Evolutionary conservation across 768 basidiomycete species (phyloP).

Genomic region (Boletus fagicola): DNA sequence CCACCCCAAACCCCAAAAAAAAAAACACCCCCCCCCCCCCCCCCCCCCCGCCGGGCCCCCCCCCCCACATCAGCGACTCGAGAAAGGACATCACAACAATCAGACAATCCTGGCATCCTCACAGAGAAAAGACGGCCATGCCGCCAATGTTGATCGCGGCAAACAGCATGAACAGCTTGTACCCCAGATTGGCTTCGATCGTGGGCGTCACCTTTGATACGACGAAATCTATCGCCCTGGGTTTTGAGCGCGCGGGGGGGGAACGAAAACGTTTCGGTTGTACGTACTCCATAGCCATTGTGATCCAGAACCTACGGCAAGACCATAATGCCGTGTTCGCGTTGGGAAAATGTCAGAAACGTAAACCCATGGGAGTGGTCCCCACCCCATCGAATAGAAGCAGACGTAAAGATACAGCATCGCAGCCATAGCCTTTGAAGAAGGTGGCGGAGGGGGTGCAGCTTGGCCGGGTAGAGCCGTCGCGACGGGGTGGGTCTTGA

Average conservation of each 20-base stretch:
- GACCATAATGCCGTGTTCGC: conserved; percentile 76
- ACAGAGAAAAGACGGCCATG: conserved; percentile 69
- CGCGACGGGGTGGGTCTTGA: conserved; percentile 65
- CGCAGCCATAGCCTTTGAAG: conserved; percentile 77
- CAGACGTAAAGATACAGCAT: conserved; percentile 85
- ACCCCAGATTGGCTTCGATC: conserved; percentile 59
- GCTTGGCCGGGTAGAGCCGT: conserved; percentile 41
- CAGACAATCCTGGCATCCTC: conserved; percentile 18
- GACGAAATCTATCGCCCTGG: conserved; percentile 52
- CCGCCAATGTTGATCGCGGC: conserved; percentile 70
- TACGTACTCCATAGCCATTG: conserved; percentile 81
- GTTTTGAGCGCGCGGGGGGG: neutral
- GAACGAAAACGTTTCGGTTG: neutral
- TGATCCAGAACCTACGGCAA: conserved; percentile 69
- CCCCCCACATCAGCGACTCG: too few relatives aligned
- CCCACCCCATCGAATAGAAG: conserved; percentile 89
- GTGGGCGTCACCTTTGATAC: conserved; percentile 70
- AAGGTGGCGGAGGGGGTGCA: conserved; percentile 45
- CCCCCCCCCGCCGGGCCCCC: too few relatives aligned
- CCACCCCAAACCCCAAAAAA: too few relatives aligned
- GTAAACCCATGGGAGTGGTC: conserved; percentile 65
- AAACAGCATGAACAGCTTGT: conserved; percentile 78
- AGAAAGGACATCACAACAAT: too few relatives aligned
- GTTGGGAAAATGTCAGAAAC: conserved; percentile 87
- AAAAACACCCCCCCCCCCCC: too few relatives aligned